Conservation (phyloP, 2,329 filamentous ascomycete genomes). For the Xylaria digitata region DNA sequence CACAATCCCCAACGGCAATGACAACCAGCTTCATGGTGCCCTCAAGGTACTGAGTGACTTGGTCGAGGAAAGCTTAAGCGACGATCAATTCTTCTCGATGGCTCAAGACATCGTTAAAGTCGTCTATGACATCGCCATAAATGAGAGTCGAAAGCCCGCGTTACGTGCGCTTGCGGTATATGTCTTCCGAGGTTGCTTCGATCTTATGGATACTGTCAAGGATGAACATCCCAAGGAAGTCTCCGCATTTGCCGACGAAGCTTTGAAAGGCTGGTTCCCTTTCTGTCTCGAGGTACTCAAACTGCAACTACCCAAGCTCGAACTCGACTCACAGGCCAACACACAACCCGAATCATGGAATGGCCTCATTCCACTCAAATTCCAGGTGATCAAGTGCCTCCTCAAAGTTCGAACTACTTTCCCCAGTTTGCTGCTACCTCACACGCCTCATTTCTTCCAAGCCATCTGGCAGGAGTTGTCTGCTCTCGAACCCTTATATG, state of each 20-base stretch:
- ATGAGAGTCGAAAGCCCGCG: constrained; percentile 77
- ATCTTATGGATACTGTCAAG: constrained; percentile 96
- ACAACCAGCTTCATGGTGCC: constrained; percentile 87
- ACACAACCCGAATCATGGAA: constrained; percentile 76
- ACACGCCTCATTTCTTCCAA: constrained; percentile 85
- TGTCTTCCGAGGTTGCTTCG: constrained; percentile 91
- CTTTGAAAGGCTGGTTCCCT: constrained; percentile 84
- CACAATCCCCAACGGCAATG: constrained; percentile 79
- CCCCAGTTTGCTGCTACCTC: constrained; percentile 80
- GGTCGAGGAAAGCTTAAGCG: constrained; percentile 91
- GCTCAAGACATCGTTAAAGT: constrained; percentile 86
- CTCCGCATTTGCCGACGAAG: constrained; percentile 88
- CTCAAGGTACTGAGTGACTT: constrained; percentile 89
- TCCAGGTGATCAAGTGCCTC: constrained; percentile 93
- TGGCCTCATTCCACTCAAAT: constrained; percentile 84
- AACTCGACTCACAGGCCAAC: constrained; percentile 64
- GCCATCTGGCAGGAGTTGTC: constrained; percentile 90
- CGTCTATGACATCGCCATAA: constrained; percentile 84
- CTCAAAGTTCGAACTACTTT: constrained; percentile 90
- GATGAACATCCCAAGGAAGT: constrained; percentile 90
- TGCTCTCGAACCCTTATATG: constrained; percentile 77
- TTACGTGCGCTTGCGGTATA: constrained; percentile 87
- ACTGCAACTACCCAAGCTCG: constrained; percentile 75
- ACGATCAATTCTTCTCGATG: constrained; percentile 93
- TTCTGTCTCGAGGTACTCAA: constrained; percentile 88